These are phyloP conservation scores for Saturnispora gosingensis DNA, from an alignment of 805 yeast species.

Conservation along the genomic window DNA sequence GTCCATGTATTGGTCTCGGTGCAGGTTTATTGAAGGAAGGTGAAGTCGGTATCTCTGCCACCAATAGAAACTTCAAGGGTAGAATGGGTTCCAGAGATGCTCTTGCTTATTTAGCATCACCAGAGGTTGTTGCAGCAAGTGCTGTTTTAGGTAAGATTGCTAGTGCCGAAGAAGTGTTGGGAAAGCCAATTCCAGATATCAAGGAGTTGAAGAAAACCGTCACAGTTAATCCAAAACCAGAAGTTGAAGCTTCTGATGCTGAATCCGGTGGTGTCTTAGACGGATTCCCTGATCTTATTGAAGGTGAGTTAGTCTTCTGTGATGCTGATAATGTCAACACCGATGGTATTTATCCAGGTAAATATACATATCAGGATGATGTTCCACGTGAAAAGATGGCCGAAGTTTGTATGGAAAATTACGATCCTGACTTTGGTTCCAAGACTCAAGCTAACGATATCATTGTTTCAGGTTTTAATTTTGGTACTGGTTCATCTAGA, in stretches of 20 bases:
- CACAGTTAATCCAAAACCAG: slow-evolving; percentile 27
- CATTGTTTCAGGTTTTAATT: slow-evolving; percentile 84
- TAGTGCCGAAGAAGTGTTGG: slow-evolving; percentile 77
- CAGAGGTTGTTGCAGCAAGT: slow-evolving; percentile 97
- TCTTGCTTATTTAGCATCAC: slow-evolving; percentile 89
- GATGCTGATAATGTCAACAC: slow-evolving; percentile 97
- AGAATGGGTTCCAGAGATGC: slow-evolving; percentile 99
- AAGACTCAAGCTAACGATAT: slow-evolving; percentile 82
- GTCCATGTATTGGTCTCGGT: slow-evolving; percentile 98
- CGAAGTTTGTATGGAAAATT: slow-evolving; percentile 98
- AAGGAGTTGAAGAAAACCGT: slow-evolving; percentile 39
- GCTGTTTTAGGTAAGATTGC: slow-evolving; percentile 94
- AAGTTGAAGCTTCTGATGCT: slow-evolving; percentile 20
- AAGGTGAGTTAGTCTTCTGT: slow-evolving; percentile 89
- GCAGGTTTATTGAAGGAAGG: slow-evolving; percentile 90
- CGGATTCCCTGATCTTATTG: slow-evolving; percentile 84
- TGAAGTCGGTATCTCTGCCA: slow-evolving; percentile 96
- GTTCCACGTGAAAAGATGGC: slow-evolving; percentile 95
- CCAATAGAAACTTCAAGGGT: slow-evolving; percentile 97
- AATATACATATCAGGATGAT: slow-evolving; percentile 97
- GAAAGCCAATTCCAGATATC: slow-evolving; percentile 40
- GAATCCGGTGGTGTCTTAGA: slow-evolving; percentile 57
- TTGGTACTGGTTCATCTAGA: slow-evolving; percentile 97
- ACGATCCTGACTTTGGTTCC: slow-evolving; percentile 76
- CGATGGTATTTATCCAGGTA: slow-evolving; percentile 98